phyloP scores from a whole-genome alignment of 805 yeast species.

The Lipomyces yamadae region DNA sequence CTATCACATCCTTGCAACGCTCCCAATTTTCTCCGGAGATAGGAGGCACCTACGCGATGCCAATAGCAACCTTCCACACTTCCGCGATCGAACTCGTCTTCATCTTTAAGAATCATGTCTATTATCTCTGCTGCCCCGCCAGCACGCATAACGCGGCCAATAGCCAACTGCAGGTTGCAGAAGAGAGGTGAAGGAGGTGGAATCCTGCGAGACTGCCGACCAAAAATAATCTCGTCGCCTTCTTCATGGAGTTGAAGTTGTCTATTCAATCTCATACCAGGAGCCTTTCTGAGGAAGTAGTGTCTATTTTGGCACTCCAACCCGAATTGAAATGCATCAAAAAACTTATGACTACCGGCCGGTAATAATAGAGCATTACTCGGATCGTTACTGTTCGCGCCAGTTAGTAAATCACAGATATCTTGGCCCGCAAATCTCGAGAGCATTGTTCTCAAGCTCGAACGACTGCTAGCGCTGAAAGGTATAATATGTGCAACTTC shows the following conservation, averaged over 20 bases:
- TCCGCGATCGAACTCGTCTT: background rate
- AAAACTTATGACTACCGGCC: background rate
- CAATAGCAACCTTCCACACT: background rate
- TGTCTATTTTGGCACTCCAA: background rate
- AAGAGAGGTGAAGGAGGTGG: constrained; percentile 9
- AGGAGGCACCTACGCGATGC: constrained; percentile 2
- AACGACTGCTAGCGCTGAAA: background rate
- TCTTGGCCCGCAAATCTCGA: constrained; percentile 4
- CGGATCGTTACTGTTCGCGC: constrained; percentile 1
- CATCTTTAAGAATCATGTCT: constrained; percentile 2
- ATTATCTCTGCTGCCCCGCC: constrained; percentile 4
- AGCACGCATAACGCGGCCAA: constrained; percentile 11
- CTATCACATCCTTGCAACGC: background rate
- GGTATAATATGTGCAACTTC: constrained; percentile 3
- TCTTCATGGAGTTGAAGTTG: background rate
- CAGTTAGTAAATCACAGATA: background rate
- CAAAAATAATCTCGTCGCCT: background rate
- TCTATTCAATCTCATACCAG: background rate
- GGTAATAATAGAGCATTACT: constrained; percentile 2
- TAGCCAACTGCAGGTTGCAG: constrained; percentile 2
- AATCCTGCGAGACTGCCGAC: background rate
- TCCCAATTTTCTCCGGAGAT: background rate
- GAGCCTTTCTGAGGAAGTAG: background rate
- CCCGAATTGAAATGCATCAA: background rate
- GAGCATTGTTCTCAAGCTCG: background rate